These are phyloP conservation scores for Crassisporium funariophilum DNA, from an alignment of 768 basidiomycete species.

Conservation along the genomic window DNA sequence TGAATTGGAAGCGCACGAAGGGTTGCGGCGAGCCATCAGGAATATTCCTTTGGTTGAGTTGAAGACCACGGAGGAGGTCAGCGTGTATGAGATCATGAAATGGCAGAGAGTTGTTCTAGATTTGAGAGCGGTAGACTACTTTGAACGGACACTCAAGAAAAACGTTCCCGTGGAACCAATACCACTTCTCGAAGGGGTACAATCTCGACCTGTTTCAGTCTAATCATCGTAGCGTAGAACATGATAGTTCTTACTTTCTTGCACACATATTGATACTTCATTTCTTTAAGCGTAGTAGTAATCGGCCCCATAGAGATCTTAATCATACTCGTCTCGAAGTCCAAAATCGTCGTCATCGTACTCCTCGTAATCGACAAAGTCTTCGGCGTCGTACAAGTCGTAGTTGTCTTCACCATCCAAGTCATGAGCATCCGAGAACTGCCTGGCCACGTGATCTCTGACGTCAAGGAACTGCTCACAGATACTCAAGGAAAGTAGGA, in stretches of 20 bases:
- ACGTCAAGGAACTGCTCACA: too few relatives aligned
- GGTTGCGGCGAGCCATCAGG: slow-evolving; percentile 59
- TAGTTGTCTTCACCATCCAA: slow-evolving; percentile 5
- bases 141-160: slow-evolving; percentile 67
- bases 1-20: slow-evolving; percentile 50
- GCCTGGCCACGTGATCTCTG: too few relatives aligned
- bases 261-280: too few relatives aligned
- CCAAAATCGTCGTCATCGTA: slow-evolving; percentile 10
- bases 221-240: too few relatives aligned
- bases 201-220: not conserved
- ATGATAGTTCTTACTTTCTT: slow-evolving; percentile 13
- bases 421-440: too few relatives aligned
- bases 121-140: slow-evolving; percentile 74
- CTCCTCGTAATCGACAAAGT: slow-evolving; percentile 10
- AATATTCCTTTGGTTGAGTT: slow-evolving; percentile 76
- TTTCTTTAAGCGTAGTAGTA: slow-evolving; percentile 5
- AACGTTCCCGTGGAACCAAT: slow-evolving; percentile 33
- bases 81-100: slow-evolving; percentile 81
- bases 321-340: slow-evolving; percentile 8
- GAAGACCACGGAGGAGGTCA: slow-evolving; percentile 63
- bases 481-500: too few relatives aligned
- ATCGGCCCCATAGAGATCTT: too few relatives aligned
- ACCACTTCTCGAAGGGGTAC: slow-evolving; percentile 11
- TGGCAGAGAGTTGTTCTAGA: slow-evolving; percentile 86
- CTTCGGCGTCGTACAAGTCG: slow-evolving; percentile 5